A percentile compares a stretch with the other conserved stretches of the same genome.
Conservation (phyloP, 805 yeast species). For the Saccharomycopsis capsularis region DNA sequence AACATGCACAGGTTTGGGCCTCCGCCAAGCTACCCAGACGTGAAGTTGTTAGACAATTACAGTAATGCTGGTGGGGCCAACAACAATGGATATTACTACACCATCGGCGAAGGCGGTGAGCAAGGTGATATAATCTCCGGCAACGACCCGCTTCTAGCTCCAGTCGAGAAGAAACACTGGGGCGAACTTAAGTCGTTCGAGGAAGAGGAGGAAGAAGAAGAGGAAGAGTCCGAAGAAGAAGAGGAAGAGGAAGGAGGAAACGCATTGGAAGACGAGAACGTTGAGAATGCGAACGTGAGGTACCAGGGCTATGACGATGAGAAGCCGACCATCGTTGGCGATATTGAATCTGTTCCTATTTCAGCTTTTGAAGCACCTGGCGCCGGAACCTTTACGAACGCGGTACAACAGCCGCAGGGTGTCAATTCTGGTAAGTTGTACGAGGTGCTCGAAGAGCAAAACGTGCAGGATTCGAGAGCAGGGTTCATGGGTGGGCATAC, state of each 20-base stretch:
- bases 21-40: slow-evolving; percentile 73
- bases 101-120: slow-evolving; percentile 21
- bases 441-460: slow-evolving; percentile 17
- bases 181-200: slow-evolving; percentile 30
- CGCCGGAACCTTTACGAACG: background rate
- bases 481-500: slow-evolving; percentile 12
- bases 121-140: slow-evolving; percentile 31
- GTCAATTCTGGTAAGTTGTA: slow-evolving; percentile 10
- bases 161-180: slow-evolving; percentile 28
- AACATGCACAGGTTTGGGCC: slow-evolving; percentile 66
- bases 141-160: slow-evolving; percentile 20
- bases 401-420: background rate
- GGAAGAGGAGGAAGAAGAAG: slow-evolving; percentile 34
- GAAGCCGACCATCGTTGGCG: background rate
- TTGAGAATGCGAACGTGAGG: too few relatives aligned
- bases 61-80: slow-evolving; percentile 9
- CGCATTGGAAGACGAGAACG: slow-evolving; percentile 24
- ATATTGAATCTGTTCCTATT: slow-evolving; percentile 2
- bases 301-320: slow-evolving; percentile 2
- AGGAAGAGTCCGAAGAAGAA: slow-evolving; percentile 28
- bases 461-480: slow-evolving; percentile 2
- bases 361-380: background rate
- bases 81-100: slow-evolving; percentile 12
- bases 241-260: slow-evolving; percentile 17
- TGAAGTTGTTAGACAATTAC: slow-evolving; percentile 39